Conservation (phyloP, 257 asterid genomes). For the Striga asiatica region DNA sequence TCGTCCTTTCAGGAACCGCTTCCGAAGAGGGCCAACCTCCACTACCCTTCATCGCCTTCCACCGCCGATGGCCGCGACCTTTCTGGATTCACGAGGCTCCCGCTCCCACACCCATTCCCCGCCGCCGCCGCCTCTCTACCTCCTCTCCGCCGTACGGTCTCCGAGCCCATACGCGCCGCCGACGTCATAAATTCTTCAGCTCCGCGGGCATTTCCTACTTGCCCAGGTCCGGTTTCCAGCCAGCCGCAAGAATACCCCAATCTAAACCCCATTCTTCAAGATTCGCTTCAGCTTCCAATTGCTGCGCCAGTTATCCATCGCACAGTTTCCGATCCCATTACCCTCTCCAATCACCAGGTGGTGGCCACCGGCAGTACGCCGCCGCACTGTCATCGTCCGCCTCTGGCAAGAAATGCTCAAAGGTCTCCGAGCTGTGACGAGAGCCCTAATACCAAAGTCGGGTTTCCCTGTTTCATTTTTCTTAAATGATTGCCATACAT, state of each 20-base stretch:
- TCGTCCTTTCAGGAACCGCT: conserved; percentile 16
- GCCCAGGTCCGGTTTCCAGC: conserved; percentile 1
- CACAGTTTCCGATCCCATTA: conserved; percentile 22
- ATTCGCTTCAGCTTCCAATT: not conserved
- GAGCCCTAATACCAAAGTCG: too few species aligned
- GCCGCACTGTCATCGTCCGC: too few species aligned
- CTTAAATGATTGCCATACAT: too few species aligned
- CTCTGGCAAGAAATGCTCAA: too few species aligned
- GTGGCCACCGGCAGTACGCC: too few species aligned
- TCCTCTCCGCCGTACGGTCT: conserved; percentile 31
- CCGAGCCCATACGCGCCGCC: conserved; percentile 26
- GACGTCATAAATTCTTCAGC: not conserved
- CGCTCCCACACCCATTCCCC: conserved; percentile 15
- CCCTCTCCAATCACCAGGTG: not conserved
- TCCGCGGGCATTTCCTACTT: not conserved
- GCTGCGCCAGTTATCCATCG: conserved; percentile 12
- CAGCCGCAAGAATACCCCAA: conserved; percentile 4
- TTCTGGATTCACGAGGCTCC: conserved; percentile 17
- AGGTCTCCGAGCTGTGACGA: too few species aligned
- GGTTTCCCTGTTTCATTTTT: too few species aligned
- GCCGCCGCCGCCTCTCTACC: conserved; percentile 4
- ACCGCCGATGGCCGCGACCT: not conserved
- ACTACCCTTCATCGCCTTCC: conserved; percentile 12
- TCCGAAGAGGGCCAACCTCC: conserved; percentile 17
- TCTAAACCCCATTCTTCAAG: conserved; percentile 4